Conservation (phyloP, 2,329 filamentous ascomycete species). For the Exserohilum turcica region DNA sequence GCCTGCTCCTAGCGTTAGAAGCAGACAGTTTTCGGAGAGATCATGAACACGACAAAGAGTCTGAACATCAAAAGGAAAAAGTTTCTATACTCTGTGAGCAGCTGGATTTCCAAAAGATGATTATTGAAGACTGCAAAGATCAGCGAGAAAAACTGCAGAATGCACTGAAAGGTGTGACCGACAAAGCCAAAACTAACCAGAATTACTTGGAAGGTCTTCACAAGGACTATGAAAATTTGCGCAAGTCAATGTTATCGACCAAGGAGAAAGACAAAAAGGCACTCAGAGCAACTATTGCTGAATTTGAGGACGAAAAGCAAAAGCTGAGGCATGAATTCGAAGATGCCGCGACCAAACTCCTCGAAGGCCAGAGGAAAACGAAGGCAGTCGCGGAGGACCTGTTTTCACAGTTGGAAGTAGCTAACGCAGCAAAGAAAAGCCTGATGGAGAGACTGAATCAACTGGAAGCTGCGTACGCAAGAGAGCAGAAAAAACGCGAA, state of each 20-base stretch:
- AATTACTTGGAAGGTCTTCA: slow-evolving; percentile 36
- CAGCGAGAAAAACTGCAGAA: slow-evolving; percentile 7
- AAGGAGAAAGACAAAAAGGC: slow-evolving; percentile 18
- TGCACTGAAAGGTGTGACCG: slow-evolving; percentile 12
- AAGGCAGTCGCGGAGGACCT: slow-evolving; percentile 24
- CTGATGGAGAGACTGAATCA: slow-evolving; percentile 19
- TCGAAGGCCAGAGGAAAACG: slow-evolving; percentile 19
- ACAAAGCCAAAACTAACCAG: slow-evolving; percentile 26
- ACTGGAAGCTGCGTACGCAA: slow-evolving; percentile 17
- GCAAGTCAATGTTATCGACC: slow-evolving; percentile 10
- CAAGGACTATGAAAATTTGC: slow-evolving; percentile 33
- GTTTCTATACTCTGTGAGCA: slow-evolving; percentile 13
- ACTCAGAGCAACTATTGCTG: slow-evolving; percentile 23
- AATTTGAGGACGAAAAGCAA: slow-evolving; percentile 30
- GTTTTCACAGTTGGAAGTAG: slow-evolving; percentile 14
- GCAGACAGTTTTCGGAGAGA: slow-evolving; percentile 16
- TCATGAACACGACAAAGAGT: slow-evolving; percentile 8
- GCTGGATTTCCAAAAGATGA: slow-evolving; percentile 10
- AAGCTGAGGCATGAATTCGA: slow-evolving; percentile 20
- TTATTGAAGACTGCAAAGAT: slow-evolving; percentile 16
- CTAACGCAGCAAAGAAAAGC: slow-evolving; percentile 17
- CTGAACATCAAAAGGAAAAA: slow-evolving; percentile 12
- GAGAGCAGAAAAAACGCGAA: slow-evolving; percentile 28
- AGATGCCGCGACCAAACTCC: slow-evolving; percentile 13
- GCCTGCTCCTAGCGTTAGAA: slow-evolving; percentile 12